Base-by-base conservation (phyloP, 805 yeast species). In the Candida jianshihensis region DNA sequence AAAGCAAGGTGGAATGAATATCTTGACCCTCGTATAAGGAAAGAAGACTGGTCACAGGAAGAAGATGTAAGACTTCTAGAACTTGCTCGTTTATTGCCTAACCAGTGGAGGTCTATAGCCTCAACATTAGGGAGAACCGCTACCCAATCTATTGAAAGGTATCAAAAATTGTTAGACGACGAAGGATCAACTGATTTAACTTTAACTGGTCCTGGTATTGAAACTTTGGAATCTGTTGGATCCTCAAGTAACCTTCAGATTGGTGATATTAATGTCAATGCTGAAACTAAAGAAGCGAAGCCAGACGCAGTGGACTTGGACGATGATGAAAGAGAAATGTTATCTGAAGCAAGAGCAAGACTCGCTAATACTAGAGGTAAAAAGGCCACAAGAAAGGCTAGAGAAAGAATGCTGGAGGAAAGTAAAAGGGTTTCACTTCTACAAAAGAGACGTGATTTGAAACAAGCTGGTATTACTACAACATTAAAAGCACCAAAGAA, bases 81-180 rank as follows among this genome's bases (percentile, higher is more conserved):
- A 24, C 50, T 87, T 40, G 88, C 84, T 0, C 72, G 75, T 46
- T 57, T 78, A 24, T 61, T 89, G 46, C 97, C 97, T 2, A 87
- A 89, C 43, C 97, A 89, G 60, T 90, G 98, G 98, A 72, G 95
- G 31, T 77, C 92, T 1, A 84, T 92, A n/a, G 82, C 95, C 1
- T 75, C 84, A 6, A 57, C 79, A 9, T 64, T 89, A 56, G 88
- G 89, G 1, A 65, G 97, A 40, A 85, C 97, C 1, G 90, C 96
- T 0, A 78, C 85, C 12, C 83, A 82, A 40, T 86, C 95, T 58
- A 75, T 86, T 9, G 95, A 87, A 45, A 63, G 97, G 38, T 90
- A 87, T 54, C 94, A 85, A 53, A 69, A 66, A 44, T 63, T 88
- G 16, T 54, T 88, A 14, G 80, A 75, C 34, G 80, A 61, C 2